A percentile compares a stretch with the other conserved stretches of the same genome.
Conservation (phyloP, 306 rosid genomes). For the Lablab purpureus region DNA sequence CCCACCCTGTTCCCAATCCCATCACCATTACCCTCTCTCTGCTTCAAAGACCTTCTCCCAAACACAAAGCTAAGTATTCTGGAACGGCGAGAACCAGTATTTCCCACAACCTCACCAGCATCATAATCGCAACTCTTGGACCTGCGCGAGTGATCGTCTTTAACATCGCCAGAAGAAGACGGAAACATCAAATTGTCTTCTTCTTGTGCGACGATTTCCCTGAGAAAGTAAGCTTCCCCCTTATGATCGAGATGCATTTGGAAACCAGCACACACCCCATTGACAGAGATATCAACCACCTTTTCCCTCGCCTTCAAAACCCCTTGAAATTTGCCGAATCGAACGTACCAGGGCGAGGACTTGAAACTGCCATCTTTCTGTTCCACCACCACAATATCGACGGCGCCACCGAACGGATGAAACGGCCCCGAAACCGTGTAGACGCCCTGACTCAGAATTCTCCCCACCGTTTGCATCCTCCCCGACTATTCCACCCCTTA, state of each 20-base stretch:
- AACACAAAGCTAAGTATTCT: slow-evolving; percentile 64
- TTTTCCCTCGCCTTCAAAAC: slow-evolving; percentile 83
- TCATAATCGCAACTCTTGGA: slow-evolving; percentile 55
- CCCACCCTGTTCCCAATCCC: slow-evolving; percentile 41
- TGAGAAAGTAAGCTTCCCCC: slow-evolving; percentile 87
- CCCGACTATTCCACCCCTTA: slow-evolving; percentile 1
- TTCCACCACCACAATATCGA: slow-evolving; percentile 87
- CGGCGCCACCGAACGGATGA: slow-evolving; percentile 97
- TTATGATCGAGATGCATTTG: slow-evolving; percentile 80
- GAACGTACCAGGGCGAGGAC: slow-evolving; percentile 93
- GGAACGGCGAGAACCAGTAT: slow-evolving; percentile 59
- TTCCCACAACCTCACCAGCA: slow-evolving; percentile 42
- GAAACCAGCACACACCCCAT: slow-evolving; percentile 71
- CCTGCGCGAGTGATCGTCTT: not conserved
- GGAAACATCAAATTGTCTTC: slow-evolving; percentile 41
- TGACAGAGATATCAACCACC: slow-evolving; percentile 68
- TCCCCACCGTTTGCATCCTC: slow-evolving; percentile 88
- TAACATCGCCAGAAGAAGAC: slow-evolving; percentile 54
- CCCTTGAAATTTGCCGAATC: slow-evolving; percentile 95
- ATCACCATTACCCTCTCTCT: not conserved
- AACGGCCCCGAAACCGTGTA: slow-evolving; percentile 83
- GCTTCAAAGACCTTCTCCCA: slow-evolving; percentile 51
- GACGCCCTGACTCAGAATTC: slow-evolving; percentile 78
- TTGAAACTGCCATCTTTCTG: slow-evolving; percentile 85
- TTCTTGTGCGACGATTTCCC: slow-evolving; percentile 56